These are phyloP conservation scores for Starmerella khaoyaiensis DNA, from an alignment of 805 yeast species.

Conservation along the genomic window DNA sequence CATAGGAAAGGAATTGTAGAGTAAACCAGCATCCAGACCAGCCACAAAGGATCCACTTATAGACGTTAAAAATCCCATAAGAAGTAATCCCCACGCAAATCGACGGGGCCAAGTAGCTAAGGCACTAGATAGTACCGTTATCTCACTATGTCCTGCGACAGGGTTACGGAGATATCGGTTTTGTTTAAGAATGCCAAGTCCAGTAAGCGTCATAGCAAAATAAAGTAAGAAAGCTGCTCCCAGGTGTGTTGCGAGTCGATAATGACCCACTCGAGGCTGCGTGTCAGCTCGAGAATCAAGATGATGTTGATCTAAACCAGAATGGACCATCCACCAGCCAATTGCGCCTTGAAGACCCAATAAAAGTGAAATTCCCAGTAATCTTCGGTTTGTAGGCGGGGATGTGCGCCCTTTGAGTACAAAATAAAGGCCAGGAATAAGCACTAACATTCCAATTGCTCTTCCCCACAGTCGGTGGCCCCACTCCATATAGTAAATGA, in stretches of 20 bases:
- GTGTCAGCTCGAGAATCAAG: constrained; percentile 59
- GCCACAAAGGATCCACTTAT: constrained; percentile 98
- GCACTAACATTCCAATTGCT: constrained; percentile 69
- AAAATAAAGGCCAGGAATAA: constrained; percentile 76
- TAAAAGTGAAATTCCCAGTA: constrained; percentile 59
- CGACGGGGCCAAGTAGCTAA: constrained; percentile 45
- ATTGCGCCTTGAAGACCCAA: constrained; percentile 89
- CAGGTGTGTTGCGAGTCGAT: constrained; percentile 82
- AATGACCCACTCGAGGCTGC: constrained; percentile 96
- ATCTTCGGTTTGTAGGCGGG: constrained; percentile 48
- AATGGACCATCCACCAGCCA: constrained; percentile 99
- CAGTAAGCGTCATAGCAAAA: constrained; percentile 82
- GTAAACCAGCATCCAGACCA: constrained; percentile 93
- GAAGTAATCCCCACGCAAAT: constrained; percentile 44
- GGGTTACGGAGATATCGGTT: constrained; percentile 57
- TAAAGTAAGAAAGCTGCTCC: constrained; percentile 86
- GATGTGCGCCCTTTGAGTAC: constrained; percentile 54
- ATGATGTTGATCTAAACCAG: constrained; percentile 76
- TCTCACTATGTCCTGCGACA: constrained; percentile 37
- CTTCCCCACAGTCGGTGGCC: constrained; percentile 87
- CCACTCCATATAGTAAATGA: constrained; percentile 97
- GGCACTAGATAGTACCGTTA: constrained; percentile 51
- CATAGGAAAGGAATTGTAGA: constrained; percentile 89
- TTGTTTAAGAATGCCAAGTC: constrained; percentile 69
- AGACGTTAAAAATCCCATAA: constrained; percentile 72